These are phyloP conservation scores for Yarrowia yakushimensis DNA, from an alignment of 805 yeast genomes.

Conservation along the genomic window DNA sequence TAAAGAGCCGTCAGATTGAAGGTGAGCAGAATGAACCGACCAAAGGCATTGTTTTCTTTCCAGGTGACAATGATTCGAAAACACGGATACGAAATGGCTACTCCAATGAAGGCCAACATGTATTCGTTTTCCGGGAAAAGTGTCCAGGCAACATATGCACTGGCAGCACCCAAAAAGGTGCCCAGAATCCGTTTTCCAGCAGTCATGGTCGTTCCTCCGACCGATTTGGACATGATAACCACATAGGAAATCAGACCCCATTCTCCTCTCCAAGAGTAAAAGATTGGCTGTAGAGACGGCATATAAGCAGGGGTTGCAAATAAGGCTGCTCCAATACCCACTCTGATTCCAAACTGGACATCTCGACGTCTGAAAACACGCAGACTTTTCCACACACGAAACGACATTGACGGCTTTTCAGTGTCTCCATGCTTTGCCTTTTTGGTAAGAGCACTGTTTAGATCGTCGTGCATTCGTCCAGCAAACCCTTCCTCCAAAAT, in stretches of 20 bases:
- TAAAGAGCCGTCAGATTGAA: slow-evolving; percentile 76
- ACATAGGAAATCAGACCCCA: slow-evolving; percentile 83
- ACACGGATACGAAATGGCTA: slow-evolving; percentile 41
- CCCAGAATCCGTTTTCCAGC: slow-evolving; percentile 53
- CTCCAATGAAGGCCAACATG: slow-evolving; percentile 50
- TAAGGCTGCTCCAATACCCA: slow-evolving; percentile 69
- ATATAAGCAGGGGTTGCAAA: slow-evolving; percentile 66
- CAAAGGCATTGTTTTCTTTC: slow-evolving; percentile 48
- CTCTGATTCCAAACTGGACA: slow-evolving; percentile 73
- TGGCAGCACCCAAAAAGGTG: slow-evolving; percentile 64
- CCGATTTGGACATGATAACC: slow-evolving; percentile 77
- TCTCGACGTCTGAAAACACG: slow-evolving; percentile 59
- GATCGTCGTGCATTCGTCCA: slow-evolving; percentile 19
- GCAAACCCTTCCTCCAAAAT: slow-evolving; percentile 21
- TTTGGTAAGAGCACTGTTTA: slow-evolving; percentile 1
- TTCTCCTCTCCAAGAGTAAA: slow-evolving; percentile 70
- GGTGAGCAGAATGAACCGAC: slow-evolving; percentile 62
- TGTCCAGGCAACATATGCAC: slow-evolving; percentile 60
- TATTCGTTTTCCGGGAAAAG: slow-evolving; percentile 53
- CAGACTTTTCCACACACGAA: slow-evolving; percentile 40
- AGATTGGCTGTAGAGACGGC: slow-evolving; percentile 51
- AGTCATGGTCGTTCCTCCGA: slow-evolving; percentile 82
- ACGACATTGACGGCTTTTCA: slow-evolving; percentile 28
- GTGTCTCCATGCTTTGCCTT: slow-evolving; percentile 18
- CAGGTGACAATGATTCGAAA: slow-evolving; percentile 61